Evolutionary conservation across 768 basidiomycete genomes (phyloP).

Genomic region (Boletus edulis): DNA sequence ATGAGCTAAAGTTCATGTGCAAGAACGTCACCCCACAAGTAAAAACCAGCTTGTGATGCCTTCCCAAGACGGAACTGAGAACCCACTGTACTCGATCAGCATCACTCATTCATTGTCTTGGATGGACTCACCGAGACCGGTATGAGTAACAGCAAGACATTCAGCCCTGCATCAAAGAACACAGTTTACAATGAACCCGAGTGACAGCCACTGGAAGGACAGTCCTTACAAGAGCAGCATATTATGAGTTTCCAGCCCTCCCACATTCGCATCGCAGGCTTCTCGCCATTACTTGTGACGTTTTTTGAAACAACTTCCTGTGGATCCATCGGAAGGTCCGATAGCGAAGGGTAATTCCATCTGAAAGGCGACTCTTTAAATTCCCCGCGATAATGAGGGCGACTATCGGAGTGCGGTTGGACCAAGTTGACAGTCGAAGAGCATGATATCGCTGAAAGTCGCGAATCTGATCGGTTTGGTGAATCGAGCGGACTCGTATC

Average conservation of each 20-base stretch:
- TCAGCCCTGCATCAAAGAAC: conserved; percentile 52
- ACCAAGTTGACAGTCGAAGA: conserved; percentile 25
- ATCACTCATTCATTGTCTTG: neutral
- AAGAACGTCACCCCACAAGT: conserved; percentile 43
- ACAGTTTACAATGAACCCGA: neutral
- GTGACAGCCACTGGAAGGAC: neutral
- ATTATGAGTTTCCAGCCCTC: conserved; percentile 55
- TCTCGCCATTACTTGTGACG: neutral
- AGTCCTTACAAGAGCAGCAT: conserved; percentile 53
- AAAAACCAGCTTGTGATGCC: conserved; percentile 57
- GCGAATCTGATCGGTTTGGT: conserved; percentile 19
- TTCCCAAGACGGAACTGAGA: conserved; percentile 45
- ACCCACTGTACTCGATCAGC: conserved; percentile 46
- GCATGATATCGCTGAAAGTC: conserved; percentile 24
- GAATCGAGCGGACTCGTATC: conserved; percentile 9
- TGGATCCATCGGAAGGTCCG: conserved; percentile 17
- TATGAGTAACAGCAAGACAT: conserved; percentile 60
- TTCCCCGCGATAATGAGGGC: conserved; percentile 15
- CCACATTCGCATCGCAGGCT: conserved; percentile 27
- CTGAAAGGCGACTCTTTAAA: conserved; percentile 28
- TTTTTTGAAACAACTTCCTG: neutral
- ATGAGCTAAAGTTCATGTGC: neutral
- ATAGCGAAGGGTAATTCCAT: conserved; percentile 28
- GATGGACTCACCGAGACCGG: conserved; percentile 58
- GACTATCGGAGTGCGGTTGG: conserved; percentile 11